These are phyloP conservation scores for Crassisporium funariophilum DNA, from an alignment of 768 basidiomycete species.

Conservation along the genomic window DNA sequence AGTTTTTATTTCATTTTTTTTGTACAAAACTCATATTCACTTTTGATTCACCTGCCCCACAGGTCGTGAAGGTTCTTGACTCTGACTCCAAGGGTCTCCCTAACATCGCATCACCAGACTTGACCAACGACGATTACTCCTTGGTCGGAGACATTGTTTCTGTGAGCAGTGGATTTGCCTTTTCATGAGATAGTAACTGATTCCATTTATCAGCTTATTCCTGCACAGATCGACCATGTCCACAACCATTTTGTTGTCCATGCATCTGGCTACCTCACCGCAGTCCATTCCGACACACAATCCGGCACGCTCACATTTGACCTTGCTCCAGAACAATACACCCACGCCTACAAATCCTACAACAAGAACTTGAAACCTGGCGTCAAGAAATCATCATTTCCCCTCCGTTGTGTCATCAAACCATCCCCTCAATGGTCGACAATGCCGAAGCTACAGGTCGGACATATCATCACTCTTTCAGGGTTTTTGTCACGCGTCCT, in stretches of 20 bases:
- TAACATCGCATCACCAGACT: constrained; percentile 2
- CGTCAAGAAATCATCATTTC: constrained; percentile 5
- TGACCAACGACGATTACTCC: constrained; percentile 3
- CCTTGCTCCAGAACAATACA: constrained; percentile 9
- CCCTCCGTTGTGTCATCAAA: constrained; percentile 1
- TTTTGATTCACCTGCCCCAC: too few species aligned
- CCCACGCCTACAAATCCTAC: constrained; percentile 5
- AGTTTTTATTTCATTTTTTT: neutral
- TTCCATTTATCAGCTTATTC: too few species aligned
- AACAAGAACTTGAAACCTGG: constrained; percentile 9
- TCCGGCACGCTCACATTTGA: constrained; percentile 3
- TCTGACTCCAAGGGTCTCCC: constrained; percentile 1
- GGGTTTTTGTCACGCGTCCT: constrained; percentile 1
- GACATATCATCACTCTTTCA: constrained; percentile 6
- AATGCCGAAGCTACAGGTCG: constrained; percentile 3
- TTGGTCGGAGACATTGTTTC: constrained; percentile 11
- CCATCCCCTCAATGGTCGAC: constrained; percentile 3
- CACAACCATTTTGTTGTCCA: too few species aligned
- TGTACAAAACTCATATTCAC: neutral
- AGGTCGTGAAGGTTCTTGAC: constrained; percentile 7
- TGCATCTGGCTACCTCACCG: constrained; percentile 1
- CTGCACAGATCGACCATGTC: too few species aligned
- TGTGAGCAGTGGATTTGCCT: neutral
- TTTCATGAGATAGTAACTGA: too few species aligned
- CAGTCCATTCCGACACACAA: too few species aligned